A percentile compares a stretch with the other conserved stretches of the same genome.
These are phyloP conservation scores for Ustilago esculenta DNA, from an alignment of 1,284 basidiomycete species.

Conservation along the genomic window DNA sequence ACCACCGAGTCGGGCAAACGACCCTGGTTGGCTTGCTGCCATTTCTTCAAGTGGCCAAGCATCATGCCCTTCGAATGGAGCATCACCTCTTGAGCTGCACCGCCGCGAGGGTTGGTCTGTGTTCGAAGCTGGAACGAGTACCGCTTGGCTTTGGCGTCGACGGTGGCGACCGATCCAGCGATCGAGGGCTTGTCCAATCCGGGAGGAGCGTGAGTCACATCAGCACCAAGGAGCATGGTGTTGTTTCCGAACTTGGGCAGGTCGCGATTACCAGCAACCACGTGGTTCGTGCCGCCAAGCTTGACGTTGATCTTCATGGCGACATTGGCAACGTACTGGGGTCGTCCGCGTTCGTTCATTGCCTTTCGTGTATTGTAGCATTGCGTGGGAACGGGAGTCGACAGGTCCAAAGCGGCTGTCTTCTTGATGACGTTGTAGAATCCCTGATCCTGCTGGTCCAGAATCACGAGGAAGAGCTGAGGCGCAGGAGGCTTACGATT, in stretches of 20 bases:
- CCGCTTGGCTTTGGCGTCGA: constrained; percentile 65
- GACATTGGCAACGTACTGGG: constrained; percentile 70
- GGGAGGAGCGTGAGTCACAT: constrained; percentile 65
- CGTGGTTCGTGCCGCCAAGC: constrained; percentile 69
- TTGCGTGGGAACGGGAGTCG: constrained; percentile 67
- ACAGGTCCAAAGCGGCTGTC: constrained; percentile 61
- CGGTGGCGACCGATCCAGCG: constrained; percentile 69
- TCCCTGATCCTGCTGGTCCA: constrained; percentile 52
- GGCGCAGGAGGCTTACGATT: constrained; percentile 23
- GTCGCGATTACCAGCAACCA: constrained; percentile 34
- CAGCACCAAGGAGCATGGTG: constrained; percentile 69
- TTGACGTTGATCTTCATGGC: constrained; percentile 68
- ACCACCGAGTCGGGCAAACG: constrained; percentile 67
- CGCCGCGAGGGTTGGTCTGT: constrained; percentile 67
- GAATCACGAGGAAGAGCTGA: constrained; percentile 50
- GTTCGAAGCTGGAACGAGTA: constrained; percentile 68
- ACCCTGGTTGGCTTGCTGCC: constrained; percentile 56
- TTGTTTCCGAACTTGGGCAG: constrained; percentile 57
- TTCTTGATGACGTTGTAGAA: constrained; percentile 69
- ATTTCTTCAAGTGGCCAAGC: constrained; percentile 44
- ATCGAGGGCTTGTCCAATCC: constrained; percentile 69
- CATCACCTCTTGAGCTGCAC: constrained; percentile 65
- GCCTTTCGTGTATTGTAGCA: constrained; percentile 55
- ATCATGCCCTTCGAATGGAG: constrained; percentile 57
- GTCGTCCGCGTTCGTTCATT: constrained; percentile 54